Evolutionary conservation across 2,329 filamentous ascomycete genomes (phyloP), one percentile per base, ranked within the genome.

Genomic region (Nothophaeocryptopus gaeumannii): DNA sequence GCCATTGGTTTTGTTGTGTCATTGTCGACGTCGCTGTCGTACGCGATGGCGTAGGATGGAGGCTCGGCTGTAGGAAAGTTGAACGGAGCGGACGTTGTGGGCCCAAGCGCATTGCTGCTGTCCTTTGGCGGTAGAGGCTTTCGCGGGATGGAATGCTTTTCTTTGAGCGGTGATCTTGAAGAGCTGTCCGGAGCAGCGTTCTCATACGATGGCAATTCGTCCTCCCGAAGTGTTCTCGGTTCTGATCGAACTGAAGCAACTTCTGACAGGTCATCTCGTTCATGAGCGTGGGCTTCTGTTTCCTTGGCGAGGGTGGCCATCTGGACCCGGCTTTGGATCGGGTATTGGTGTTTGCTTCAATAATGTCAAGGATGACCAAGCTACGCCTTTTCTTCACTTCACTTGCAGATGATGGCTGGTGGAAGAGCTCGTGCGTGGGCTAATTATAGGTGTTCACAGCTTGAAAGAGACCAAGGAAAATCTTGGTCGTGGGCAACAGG

Each of bases 1-100:
- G 55, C 55, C 3, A 59, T 36, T 9, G 48, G 50, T 13, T 41
- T 49, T 9, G 20, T 39, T 13, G 49, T 48, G 14, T 14, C 14
- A n/a, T 38, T 32, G 20, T 26, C 20, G 20, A 26, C 20, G 7
- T 26, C 20, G 12, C 26, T 11, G 16, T 35, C 31, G 5, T 36
- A 39, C 8, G 50, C 42, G 11, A 14, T 33, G 9, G 36, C 38
- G 16, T 56, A 54, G 10, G 55, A 20, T 3, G 57, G 55, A 2
- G 54, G 40, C 10, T 53, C 50, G 12, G 14, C 12, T 7, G 45
- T 44, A 10, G 57, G 57, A 37, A 58, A 56, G 26, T 51, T 39
- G 14, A 59, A 54, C 12, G 57, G 57, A 15, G 48, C 40, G 0
- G 49, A 45, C 5, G 50, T 39, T 10, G 56, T 54, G 11, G 55